phyloP scores from a whole-genome alignment of 1,139 yeast species.

The Yamadazyma atmosphaerica region DNA sequence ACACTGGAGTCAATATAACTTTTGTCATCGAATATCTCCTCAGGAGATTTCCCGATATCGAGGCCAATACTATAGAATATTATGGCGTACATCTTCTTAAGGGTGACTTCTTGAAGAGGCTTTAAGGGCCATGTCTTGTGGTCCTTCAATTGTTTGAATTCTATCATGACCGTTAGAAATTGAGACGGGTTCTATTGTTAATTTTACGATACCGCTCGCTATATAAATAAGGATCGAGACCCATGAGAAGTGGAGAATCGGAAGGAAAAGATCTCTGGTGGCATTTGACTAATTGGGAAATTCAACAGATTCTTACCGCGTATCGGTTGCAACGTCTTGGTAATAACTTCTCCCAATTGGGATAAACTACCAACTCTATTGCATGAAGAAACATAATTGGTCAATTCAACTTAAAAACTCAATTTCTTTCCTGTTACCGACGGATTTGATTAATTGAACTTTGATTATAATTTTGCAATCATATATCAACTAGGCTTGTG shows the following conservation, averaged over 20 bases:
- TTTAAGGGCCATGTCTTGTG: slow-evolving; percentile 18
- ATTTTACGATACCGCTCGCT: background rate
- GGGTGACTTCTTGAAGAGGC: slow-evolving; percentile 52
- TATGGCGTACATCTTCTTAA: slow-evolving; percentile 78
- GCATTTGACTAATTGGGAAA: background rate
- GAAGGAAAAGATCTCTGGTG: background rate
- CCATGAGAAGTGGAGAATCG: background rate
- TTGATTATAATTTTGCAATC: too few species aligned
- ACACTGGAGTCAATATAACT: slow-evolving; percentile 16
- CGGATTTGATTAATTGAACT: background rate
- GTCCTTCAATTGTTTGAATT: background rate
- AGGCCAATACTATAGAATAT: slow-evolving; percentile 63
- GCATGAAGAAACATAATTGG: background rate
- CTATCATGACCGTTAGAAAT: background rate
- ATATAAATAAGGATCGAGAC: background rate
- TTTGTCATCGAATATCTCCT: slow-evolving; percentile 9
- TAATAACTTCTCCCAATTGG: background rate
- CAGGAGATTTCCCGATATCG: slow-evolving; percentile 38
- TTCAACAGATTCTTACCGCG: background rate
- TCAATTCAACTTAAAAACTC: background rate
- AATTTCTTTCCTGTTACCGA: background rate
- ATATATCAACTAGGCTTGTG: too few species aligned
- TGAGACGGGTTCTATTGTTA: background rate
- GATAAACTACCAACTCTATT: too few species aligned
- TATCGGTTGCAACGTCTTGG: background rate